Evolutionary conservation across 495 filamentous ascomycete species (phyloP).

Genomic region (Clohesyomyces aquaticus): DNA sequence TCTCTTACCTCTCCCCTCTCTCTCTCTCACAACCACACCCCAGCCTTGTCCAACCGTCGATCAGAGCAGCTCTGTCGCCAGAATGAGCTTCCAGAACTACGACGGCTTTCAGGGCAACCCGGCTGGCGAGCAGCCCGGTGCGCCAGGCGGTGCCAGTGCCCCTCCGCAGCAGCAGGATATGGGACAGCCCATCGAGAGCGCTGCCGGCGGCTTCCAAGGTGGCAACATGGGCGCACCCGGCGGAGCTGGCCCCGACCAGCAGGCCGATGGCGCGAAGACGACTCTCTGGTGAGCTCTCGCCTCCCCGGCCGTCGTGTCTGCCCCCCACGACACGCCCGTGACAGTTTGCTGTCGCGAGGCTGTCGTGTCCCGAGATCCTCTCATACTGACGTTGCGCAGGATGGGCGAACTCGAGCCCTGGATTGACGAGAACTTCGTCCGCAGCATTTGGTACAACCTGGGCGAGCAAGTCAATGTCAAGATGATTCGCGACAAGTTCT

Average conservation of each 20-base stretch:
- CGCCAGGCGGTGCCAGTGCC: slow-evolving; percentile 35
- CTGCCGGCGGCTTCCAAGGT: slow-evolving; percentile 59
- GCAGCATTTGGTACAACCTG: slow-evolving; percentile 87
- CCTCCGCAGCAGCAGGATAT: slow-evolving; percentile 41
- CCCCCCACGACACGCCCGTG: no score
- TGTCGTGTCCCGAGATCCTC: neutral
- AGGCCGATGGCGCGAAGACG: slow-evolving; percentile 71
- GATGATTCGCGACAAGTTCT: slow-evolving; percentile 99
- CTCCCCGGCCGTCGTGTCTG: neutral
- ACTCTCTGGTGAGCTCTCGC: slow-evolving; percentile 71
- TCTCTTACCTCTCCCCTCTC: neutral
- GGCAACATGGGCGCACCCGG: slow-evolving; percentile 57
- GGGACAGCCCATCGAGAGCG: slow-evolving; percentile 58
- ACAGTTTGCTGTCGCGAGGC: no score
- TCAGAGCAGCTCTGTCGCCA: slow-evolving; percentile 2
- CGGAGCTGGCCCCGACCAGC: slow-evolving; percentile 58
- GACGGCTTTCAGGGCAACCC: slow-evolving; percentile 44
- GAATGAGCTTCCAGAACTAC: slow-evolving; percentile 43
- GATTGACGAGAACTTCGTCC: slow-evolving; percentile 99
- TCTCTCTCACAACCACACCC: neutral
- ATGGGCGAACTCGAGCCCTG: slow-evolving; percentile 99
- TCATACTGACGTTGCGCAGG: slow-evolving; percentile 55
- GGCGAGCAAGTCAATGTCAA: slow-evolving; percentile 96
- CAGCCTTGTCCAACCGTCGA: neutral
- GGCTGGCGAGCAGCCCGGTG: slow-evolving; percentile 40